Evolutionary conservation across 352 stramenopile genomes (phyloP), one percentile per base, ranked within the genome.

Genomic region (Paralagenidium karlingii): DNA sequence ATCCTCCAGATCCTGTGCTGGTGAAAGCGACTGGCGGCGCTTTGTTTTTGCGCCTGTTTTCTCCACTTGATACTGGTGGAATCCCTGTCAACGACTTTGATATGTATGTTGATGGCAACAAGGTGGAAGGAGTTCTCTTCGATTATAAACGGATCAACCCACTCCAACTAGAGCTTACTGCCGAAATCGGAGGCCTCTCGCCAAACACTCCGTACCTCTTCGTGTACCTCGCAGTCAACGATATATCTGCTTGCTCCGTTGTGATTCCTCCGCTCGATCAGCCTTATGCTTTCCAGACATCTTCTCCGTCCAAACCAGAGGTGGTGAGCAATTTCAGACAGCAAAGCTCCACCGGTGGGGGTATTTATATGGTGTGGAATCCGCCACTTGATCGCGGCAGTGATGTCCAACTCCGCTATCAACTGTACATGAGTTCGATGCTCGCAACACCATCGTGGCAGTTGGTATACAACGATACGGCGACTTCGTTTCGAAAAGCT

Each of bases 21-120:
- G 33, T 49, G 7, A 45, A 43, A 25, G 43, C 55, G 0, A 81
- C 65, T 13, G 69, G 69, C 4, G 69, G 66, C 4, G 59, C 59
- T 1, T 38, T 81, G 20, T 45, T 57, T 38, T 22, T 83, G 2
- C 33, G 43, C 0, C 38, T 83, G n/a, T 58, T 48, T 10, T 70
- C 66, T 2, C 66, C 69, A 10, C 58, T 65, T 20, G 66, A 83
- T 36, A 83, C 63, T 13, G 66, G 69, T 60, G 51, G 51, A 16
- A 47, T 59, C n/a, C 45, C 46, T 3, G 55, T 59, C 15, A 40
- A 41, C 1, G 21, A 38, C n/a, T 59, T 48, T 18, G 18, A 49
- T 24, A 11, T 55, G 19, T 59, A 51, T 30, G 2, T 59, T 0
- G 24, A 59, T 18, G 51, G 46, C 12, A 8, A 39, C n/a, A 11